phyloP scores from a whole-genome alignment of 106 monocot genomes.

The Allium cepa region DNA sequence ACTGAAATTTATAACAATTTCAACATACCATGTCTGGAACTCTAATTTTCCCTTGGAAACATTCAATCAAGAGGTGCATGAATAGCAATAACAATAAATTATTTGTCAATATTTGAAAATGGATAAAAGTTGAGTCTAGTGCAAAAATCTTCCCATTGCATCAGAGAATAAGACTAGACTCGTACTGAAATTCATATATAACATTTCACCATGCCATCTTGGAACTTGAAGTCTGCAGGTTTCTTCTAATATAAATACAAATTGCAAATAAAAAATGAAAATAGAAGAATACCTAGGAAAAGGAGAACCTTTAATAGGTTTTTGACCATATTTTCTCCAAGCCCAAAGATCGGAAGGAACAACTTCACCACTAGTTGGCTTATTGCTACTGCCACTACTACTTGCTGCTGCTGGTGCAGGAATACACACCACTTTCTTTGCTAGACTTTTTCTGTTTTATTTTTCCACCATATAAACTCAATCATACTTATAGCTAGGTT shows the following conservation, averaged over 20 bases:
- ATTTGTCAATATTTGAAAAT: too few relatives aligned
- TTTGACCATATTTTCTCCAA: conserved; percentile 96
- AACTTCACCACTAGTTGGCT: conserved; percentile 61
- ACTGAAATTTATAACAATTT: too few relatives aligned
- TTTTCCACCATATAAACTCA: neutral
- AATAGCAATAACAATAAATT: too few relatives aligned
- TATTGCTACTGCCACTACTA: conserved; percentile 17
- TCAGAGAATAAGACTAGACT: too few relatives aligned
- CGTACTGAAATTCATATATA: too few relatives aligned
- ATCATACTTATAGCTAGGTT: neutral
- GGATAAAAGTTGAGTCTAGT: too few relatives aligned
- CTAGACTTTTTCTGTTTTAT: conserved; percentile 68
- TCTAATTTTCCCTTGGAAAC: too few relatives aligned
- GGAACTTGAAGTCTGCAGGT: too few relatives aligned
- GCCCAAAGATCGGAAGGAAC: conserved; percentile 97
- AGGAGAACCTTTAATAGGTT: conserved; percentile 94
- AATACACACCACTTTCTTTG: conserved; percentile 90
- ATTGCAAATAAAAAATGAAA: neutral
- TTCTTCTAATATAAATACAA: neutral
- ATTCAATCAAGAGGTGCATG: too few relatives aligned
- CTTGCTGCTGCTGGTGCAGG: conserved; percentile 54
- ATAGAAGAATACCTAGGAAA: conserved; percentile 59
- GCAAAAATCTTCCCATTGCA: too few relatives aligned
- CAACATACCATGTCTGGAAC: too few relatives aligned
- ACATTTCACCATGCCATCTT: too few relatives aligned